These are phyloP conservation scores for Phytophthora hybrid DNA, from an alignment of 352 stramenopile genomes.

Conservation along the genomic window DNA sequence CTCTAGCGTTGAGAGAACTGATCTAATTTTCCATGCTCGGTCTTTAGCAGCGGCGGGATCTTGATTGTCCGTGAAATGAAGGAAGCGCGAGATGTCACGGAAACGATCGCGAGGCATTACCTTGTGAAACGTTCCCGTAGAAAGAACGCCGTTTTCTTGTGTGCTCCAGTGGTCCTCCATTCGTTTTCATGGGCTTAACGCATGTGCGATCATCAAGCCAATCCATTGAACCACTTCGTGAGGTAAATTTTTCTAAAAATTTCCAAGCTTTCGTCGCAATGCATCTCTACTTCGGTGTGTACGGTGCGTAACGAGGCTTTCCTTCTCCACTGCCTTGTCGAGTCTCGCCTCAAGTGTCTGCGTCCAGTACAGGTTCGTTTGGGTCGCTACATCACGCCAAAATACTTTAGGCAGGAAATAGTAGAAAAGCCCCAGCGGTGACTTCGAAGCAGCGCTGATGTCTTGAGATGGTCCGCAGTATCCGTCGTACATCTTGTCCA, in stretches of 20 bases:
- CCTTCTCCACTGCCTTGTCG: neutral
- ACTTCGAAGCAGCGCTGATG: neutral
- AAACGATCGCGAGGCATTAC: neutral
- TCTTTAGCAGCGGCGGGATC: neutral
- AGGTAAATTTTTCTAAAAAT: neutral
- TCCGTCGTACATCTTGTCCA: slow-evolving; percentile 10
- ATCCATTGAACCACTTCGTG: neutral
- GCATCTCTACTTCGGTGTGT: neutral
- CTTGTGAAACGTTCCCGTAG: neutral
- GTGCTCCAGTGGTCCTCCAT: neutral
- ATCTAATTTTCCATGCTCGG: neutral
- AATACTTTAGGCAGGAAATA: slow-evolving; percentile 25
- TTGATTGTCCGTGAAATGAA: neutral
- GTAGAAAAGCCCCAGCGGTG: slow-evolving; percentile 8
- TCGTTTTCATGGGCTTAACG: neutral
- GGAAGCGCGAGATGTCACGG: neutral
- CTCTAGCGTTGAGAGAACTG: neutral
- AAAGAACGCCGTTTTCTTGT: neutral
- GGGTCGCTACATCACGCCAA: slow-evolving; percentile 5
- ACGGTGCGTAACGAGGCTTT: neutral
- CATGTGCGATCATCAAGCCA: neutral
- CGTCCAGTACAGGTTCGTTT: slow-evolving; percentile 11
- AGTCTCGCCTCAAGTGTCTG: neutral
- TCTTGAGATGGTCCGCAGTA: slow-evolving; percentile 6
- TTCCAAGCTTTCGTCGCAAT: neutral